Base-by-base conservation (phyloP, 331 rosid species). In the Rhamnella rubrinervis region DNA sequence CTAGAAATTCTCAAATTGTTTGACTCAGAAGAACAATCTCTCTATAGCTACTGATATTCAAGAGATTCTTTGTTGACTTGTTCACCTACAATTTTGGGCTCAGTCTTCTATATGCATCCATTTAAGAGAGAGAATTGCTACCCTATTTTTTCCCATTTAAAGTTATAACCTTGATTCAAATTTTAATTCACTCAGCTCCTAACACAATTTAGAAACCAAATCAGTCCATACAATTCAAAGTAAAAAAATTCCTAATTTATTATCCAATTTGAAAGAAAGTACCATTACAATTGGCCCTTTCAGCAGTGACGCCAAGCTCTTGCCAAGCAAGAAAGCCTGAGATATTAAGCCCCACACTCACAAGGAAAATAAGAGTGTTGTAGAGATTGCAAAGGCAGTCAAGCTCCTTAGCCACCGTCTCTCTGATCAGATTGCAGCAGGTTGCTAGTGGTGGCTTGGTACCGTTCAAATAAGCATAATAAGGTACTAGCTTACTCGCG, bases 321-420 rank as follows among this genome's bases (percentile, higher is more conserved):
- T 57, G 67, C 85, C 81, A 71, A 92, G 81, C 2, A 7, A 5
- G 12, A 87, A 67, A 68, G 89, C 98, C 39, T 71, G 37, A 4
- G 52, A 57, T 6, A 47, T 62, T 65, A 56, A 84, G 26, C n/a
- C 7, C 75, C 68, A 85, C 0, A 7, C 0, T 0, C 9, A 18
- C 0, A 35, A 89, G 93, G 6, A 86, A 4, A 15, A 70, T 80
- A 46, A 95, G 86, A 18, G 55, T 4, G 13, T 5, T 1, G 74
- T 81, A 89, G 55, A 92, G 78, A 66, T 17, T 63, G 76, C 98
- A 92, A 13, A 89, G 92, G 67, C 98, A 92, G 0, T 61, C 0
- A 3, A 89, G 88, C 49, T 92, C 21, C 0, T 53, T 86, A 0
- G 4, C 49, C 17, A 89, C 88, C 1, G 96, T 70, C 56, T 73